Evolutionary conservation across 441 rosid species (phyloP).

Genomic region (Populus hybrid): DNA sequence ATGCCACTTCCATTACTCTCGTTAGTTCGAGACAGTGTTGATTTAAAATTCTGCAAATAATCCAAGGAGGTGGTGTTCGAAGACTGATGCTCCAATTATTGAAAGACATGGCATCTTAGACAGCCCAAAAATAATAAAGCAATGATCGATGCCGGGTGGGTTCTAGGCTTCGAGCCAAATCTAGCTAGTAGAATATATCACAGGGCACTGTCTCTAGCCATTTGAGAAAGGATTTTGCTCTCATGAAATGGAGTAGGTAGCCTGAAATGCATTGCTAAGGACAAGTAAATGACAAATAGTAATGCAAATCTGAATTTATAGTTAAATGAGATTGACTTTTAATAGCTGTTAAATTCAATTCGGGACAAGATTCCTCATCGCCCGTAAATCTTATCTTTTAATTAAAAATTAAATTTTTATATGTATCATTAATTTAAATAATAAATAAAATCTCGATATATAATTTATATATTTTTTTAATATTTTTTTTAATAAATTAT

Average conservation of each 20-base stretch:
- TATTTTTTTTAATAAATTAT: too few species aligned
- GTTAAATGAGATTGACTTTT: background rate
- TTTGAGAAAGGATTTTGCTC: background rate
- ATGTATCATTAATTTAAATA: too few species aligned
- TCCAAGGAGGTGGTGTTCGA: too few species aligned
- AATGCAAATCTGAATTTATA: background rate
- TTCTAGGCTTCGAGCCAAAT: too few species aligned
- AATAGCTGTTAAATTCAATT: background rate
- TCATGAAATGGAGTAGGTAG: background rate
- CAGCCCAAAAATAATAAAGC: background rate
- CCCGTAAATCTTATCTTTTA: too few species aligned
- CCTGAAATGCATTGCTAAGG: background rate
- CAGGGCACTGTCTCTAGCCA: background rate
- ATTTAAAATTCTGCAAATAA: too few species aligned
- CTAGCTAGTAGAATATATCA: too few species aligned
- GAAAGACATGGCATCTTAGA: background rate
- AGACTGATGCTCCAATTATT: background rate
- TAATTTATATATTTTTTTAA: too few species aligned
- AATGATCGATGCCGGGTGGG: too few species aligned
- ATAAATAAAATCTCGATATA: too few species aligned
- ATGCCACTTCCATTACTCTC: constrained; percentile 88
- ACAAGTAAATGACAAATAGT: background rate
- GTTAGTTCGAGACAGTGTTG: constrained; percentile 23
- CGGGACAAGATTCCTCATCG: background rate
- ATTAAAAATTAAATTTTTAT: too few species aligned